Evolutionary conservation across 805 yeast genomes (phyloP).

Genomic region (Starmerella khaoyaiensis): DNA sequence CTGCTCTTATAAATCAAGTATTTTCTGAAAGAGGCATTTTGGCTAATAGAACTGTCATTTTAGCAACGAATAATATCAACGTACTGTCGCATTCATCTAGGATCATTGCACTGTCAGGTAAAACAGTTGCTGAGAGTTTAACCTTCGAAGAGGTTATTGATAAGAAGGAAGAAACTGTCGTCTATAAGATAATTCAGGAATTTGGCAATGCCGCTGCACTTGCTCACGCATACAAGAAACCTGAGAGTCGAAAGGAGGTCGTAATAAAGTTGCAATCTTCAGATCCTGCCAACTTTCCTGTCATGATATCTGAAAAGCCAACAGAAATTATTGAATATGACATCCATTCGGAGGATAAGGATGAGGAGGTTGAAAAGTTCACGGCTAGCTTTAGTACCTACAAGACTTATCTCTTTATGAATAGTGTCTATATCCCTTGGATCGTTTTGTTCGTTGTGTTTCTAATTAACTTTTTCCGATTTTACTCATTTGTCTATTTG

Average conservation of each 20-base stretch:
- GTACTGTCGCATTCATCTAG: conserved; percentile 61
- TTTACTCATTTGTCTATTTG: neutral
- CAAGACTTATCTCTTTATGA: conserved; percentile 21
- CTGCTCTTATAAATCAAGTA: conserved; percentile 63
- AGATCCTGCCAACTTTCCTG: conserved; percentile 7
- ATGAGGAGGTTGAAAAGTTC: conserved; percentile 23
- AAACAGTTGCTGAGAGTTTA: conserved; percentile 38
- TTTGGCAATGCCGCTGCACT: conserved; percentile 62
- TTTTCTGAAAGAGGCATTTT: conserved; percentile 65
- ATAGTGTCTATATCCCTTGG: conserved; percentile 41
- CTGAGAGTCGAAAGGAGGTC: conserved; percentile 56
- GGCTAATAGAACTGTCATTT: conserved; percentile 52
- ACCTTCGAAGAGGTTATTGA: conserved; percentile 40
- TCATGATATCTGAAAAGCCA: conserved; percentile 6
- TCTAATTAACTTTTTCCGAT: conserved; percentile 23
- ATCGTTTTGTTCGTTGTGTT: conserved; percentile 28
- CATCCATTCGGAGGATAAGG: conserved; percentile 21
- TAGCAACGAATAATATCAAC: conserved; percentile 71
- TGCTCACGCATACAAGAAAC: conserved; percentile 52
- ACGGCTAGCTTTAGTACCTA: conserved; percentile 19
- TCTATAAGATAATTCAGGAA: conserved; percentile 24
- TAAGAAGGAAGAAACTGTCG: conserved; percentile 18
- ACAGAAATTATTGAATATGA: conserved; percentile 4
- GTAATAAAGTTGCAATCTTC: conserved; percentile 25
- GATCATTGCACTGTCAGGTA: conserved; percentile 48